Evolutionary conservation across 202 grass and related monocot genomes (phyloP).

Genomic region (Setaria viridis): DNA sequence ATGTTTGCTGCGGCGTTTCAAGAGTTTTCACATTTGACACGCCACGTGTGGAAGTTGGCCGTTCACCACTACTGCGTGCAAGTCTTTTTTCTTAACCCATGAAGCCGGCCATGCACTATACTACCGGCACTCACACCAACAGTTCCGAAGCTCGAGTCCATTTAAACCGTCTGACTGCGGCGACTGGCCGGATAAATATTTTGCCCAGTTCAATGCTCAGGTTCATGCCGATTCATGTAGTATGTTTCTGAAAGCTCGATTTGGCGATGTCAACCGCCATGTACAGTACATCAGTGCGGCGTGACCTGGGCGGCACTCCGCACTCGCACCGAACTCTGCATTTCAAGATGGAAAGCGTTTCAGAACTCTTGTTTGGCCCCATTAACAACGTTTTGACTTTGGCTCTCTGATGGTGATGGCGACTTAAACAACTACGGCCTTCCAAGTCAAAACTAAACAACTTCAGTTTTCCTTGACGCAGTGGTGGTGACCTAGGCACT

Average conservation of each 20-base stretch:
- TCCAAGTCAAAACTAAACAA: not conserved
- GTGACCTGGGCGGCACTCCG: not conserved
- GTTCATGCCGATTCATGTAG: not conserved
- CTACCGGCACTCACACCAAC: too few relatives aligned
- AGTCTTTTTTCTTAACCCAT: too few relatives aligned
- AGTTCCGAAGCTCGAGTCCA: too few relatives aligned
- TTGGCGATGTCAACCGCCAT: not conserved
- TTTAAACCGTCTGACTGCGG: too few relatives aligned
- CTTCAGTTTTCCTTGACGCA: not conserved
- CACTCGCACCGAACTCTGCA: not conserved
- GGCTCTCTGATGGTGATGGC: not conserved
- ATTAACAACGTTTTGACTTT: slow-evolving; percentile 6
- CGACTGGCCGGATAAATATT: not conserved
- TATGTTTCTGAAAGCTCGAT: not conserved
- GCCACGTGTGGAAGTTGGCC: too few relatives aligned
- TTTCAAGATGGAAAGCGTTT: not conserved
- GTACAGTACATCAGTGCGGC: not conserved
- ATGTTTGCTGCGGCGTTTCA: too few relatives aligned
- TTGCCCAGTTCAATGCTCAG: not conserved
- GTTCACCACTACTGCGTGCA: too few relatives aligned
- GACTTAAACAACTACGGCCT: not conserved
- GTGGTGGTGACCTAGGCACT: too few relatives aligned
- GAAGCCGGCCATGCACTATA: too few relatives aligned
- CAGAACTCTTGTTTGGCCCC: not conserved
- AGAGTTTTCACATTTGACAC: too few relatives aligned